These are phyloP conservation scores for Coniosporium tulheliwenetii DNA, from an alignment of 2,329 filamentous ascomycete genomes.

Conservation along the genomic window DNA sequence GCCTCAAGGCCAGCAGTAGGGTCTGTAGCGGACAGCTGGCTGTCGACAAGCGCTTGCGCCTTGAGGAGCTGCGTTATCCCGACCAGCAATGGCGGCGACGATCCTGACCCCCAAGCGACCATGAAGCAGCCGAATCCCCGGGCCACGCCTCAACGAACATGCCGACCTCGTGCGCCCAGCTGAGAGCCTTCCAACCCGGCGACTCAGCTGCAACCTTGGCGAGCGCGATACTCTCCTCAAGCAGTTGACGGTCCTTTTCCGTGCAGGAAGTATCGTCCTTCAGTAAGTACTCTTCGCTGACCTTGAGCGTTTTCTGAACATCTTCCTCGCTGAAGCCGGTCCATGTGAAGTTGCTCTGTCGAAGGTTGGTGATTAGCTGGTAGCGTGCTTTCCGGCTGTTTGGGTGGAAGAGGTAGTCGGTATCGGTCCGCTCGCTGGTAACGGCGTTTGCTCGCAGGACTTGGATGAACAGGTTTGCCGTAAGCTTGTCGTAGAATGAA, in stretches of 20 bases:
- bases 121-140: slow-evolving; percentile 39
- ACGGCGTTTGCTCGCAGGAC: slow-evolving; percentile 75
- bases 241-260: slow-evolving; percentile 41
- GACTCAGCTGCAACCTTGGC: slow-evolving; percentile 46
- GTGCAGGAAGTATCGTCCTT: slow-evolving; percentile 45
- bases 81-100: slow-evolving; percentile 32
- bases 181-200: slow-evolving; percentile 49
- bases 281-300: slow-evolving; percentile 50
- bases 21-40: slow-evolving; percentile 10
- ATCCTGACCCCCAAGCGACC: slow-evolving; percentile 43
- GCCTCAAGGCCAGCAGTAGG: slow-evolving; percentile 15
- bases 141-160: slow-evolving; percentile 57
- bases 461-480: slow-evolving; percentile 71
- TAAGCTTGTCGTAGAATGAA: slow-evolving; percentile 70
- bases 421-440: slow-evolving; percentile 68
- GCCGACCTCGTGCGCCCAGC: slow-evolving; percentile 61
- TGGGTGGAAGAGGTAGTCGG: slow-evolving; percentile 79
- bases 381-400: slow-evolving; percentile 52
- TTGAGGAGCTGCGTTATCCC: slow-evolving; percentile 40
- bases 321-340: slow-evolving; percentile 54
- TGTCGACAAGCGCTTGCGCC: slow-evolving; percentile 39
- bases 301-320: slow-evolving; percentile 47
- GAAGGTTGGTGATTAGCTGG: slow-evolving; percentile 59
- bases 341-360: slow-evolving; percentile 77
- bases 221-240: slow-evolving; percentile 50